Evolutionary conservation across 257 asterid species (phyloP).

Genomic region (Leonotis leonurus): DNA sequence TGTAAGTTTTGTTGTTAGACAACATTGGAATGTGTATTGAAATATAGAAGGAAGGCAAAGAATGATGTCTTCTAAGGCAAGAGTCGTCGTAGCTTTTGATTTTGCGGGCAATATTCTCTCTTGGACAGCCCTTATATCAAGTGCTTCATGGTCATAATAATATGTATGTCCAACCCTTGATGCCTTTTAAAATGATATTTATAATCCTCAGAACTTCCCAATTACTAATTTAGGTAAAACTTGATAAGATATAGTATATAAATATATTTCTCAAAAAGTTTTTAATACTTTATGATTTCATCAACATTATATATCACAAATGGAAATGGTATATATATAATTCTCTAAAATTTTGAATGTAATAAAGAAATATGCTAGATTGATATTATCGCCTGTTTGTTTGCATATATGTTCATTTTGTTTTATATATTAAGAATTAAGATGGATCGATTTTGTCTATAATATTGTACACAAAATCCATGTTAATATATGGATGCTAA

Average conservation of each 20-base stretch:
- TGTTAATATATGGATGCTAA: background rate
- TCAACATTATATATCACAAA: background rate
- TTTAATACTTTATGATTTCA: background rate
- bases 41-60: conserved; percentile 11
- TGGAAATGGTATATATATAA: no score
- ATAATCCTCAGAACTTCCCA: no score
- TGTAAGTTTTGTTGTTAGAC: conserved; percentile 8
- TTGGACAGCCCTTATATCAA: background rate
- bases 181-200: no score
- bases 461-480: no score
- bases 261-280: background rate
- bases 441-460: no score
- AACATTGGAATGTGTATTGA: conserved; percentile 14
- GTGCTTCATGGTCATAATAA: background rate
- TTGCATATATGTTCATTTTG: no score
- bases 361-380: background rate
- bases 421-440: background rate
- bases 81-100: conserved; percentile 6
- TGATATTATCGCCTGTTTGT: background rate
- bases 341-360: background rate
- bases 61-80: conserved; percentile 14
- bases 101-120: conserved; percentile 15
- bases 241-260: background rate
- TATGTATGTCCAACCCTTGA: background rate
- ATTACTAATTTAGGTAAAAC: background rate